phyloP scores from a whole-genome alignment of 1,139 yeast species.

The Spathaspora sp. region DNA sequence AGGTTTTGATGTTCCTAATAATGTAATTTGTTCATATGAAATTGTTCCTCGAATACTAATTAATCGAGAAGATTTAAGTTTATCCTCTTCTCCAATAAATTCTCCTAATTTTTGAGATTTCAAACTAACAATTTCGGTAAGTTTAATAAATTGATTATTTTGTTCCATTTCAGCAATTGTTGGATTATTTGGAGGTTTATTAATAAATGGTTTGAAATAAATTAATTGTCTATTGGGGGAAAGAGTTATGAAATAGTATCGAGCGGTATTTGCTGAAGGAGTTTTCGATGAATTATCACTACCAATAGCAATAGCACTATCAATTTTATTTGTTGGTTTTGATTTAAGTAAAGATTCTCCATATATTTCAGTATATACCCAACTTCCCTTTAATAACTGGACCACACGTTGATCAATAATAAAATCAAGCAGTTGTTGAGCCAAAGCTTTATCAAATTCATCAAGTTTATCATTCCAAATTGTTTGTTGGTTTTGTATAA shows the following conservation, averaged over 20 bases:
- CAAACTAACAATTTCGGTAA: slow-evolving; percentile 41
- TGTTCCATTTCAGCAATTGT: slow-evolving; percentile 54
- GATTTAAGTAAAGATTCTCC: slow-evolving; percentile 40
- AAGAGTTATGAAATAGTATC: slow-evolving; percentile 58
- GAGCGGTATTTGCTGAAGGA: slow-evolving; percentile 11
- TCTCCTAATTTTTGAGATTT: slow-evolving; percentile 45
- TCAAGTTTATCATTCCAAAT: slow-evolving; percentile 39
- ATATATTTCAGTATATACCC: slow-evolving; percentile 77
- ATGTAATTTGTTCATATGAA: slow-evolving; percentile 53
- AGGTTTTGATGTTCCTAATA: slow-evolving; percentile 42
- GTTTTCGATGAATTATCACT: slow-evolving; percentile 18
- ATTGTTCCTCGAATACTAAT: slow-evolving; percentile 55
- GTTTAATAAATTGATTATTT: slow-evolving; percentile 22
- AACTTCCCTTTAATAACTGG: slow-evolving; percentile 72
- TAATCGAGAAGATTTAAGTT: slow-evolving; percentile 35
- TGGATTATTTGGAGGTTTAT: slow-evolving; percentile 50
- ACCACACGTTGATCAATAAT: slow-evolving; percentile 79
- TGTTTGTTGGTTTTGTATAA: slow-evolving; percentile 33
- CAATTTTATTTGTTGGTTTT: slow-evolving; percentile 10
- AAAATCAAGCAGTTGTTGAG: slow-evolving; percentile 65
- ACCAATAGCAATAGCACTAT: background rate
- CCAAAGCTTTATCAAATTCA: slow-evolving; percentile 52
- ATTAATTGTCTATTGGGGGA: slow-evolving; percentile 71
- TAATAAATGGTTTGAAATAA: slow-evolving; percentile 58
- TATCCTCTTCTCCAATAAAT: slow-evolving; percentile 39